Percentiles rank a stretch among this genome's conserved stretches.
These are phyloP conservation scores for Actinidia arguta DNA, from an alignment of 179 eudicot species.

Conservation along the genomic window DNA sequence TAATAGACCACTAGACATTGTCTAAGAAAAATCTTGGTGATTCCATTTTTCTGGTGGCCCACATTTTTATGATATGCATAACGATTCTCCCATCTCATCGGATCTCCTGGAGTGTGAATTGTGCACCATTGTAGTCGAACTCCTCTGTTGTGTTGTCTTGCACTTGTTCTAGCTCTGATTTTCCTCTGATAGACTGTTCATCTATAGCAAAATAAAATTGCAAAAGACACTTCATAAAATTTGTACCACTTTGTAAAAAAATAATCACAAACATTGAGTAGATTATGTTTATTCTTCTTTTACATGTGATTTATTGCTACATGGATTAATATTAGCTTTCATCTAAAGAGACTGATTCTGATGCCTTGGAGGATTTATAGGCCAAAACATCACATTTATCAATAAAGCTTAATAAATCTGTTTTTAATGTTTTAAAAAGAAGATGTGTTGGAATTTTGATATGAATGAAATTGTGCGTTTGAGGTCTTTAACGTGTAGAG, in stretches of 20 bases:
- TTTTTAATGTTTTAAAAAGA: too few relatives aligned
- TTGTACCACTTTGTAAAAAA: too few relatives aligned
- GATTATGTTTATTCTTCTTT: neutral
- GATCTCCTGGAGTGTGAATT: constrained; percentile 45
- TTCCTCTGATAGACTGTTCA: constrained; percentile 48
- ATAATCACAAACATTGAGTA: neutral
- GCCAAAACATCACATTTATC: neutral
- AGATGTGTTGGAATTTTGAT: too few relatives aligned
- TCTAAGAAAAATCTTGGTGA: constrained; percentile 43
- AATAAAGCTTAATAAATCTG: too few relatives aligned
- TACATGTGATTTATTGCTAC: neutral
- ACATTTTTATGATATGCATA: too few relatives aligned
- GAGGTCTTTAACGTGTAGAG: too few relatives aligned
- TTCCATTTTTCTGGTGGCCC: constrained; percentile 29
- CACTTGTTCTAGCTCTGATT: constrained; percentile 52
- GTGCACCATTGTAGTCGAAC: constrained; percentile 32
- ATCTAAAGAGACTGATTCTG: neutral
- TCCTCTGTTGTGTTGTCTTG: constrained; percentile 35
- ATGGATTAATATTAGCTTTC: neutral
- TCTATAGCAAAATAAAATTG: constrained; percentile 37
- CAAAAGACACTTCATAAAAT: neutral
- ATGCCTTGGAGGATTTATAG: neutral
- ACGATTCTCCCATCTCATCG: constrained; percentile 51
- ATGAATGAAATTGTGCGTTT: too few relatives aligned
- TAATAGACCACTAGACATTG: constrained; percentile 52